Base-by-base conservation (phyloP, 768 basidiomycete genomes). In the Trametes punicea region DNA sequence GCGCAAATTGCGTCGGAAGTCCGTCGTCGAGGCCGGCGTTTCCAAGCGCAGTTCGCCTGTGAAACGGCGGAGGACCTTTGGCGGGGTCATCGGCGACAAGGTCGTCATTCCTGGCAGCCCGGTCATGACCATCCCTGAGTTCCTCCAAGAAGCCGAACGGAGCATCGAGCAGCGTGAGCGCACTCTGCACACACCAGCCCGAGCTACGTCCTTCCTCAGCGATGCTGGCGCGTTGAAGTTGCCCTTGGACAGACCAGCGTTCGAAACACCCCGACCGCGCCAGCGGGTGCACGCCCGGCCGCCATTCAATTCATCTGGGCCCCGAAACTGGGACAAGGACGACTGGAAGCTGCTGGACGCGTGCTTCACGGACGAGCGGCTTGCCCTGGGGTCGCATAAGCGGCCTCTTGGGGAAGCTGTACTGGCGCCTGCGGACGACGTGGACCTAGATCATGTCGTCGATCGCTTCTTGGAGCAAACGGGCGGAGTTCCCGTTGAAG, bases 311-410 rank as follows among this genome's bases (percentile, higher is more conserved):
- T 29, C 48, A 2, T 34, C 27, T 1, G 53, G 56, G 7, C 69
- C 68, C 0, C 61, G 71, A 13, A 72, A 70, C 36, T 94, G 91
- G 91, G 75, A 77, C 3, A 87, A 85, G 64, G 80, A 81, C 20
- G 87, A 92, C 48, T 94, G 91, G 91, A 91, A 87, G 67, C 65
- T 75, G 45, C 74, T 94, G 46, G 91, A 93, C 68, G 81, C 80
- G 21, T 90, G 88, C 64, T 86, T 92, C 59, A 85, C 87, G 10
- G 86, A 88, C 50, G 83, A 86, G 66, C 75, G 87, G 29, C 68
- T 87, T 13, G 75, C 77, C 2, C 61, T 81, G 42, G 82, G 76
- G 2, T 69, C 60, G 61, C 66, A 56, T 34, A 63, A 46, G 55
- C 61, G 69, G 25, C 45, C 65, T 2, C 46, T 62, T n/a, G 65